Conservation (phyloP, 176 grass and related monocot species). For the Oropetium thomaeum region DNA sequence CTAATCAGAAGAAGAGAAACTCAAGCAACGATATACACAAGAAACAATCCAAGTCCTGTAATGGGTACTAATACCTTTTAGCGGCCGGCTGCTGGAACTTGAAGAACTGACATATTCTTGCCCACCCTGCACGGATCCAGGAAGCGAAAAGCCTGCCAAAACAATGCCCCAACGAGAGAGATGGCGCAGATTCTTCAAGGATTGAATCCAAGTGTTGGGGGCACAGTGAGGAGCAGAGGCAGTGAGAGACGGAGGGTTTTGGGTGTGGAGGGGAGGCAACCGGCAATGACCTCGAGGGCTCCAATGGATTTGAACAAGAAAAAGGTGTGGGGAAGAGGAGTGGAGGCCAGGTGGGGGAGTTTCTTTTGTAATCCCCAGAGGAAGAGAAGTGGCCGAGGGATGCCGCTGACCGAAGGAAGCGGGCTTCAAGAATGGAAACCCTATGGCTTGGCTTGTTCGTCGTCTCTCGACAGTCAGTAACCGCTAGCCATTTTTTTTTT, state of each 20-base stretch:
- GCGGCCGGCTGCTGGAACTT: background rate
- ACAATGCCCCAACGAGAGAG: conserved; percentile 20
- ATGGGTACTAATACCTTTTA: conserved; percentile 3
- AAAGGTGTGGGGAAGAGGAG: conserved; percentile 11
- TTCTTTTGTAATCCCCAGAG: conserved; percentile 55
- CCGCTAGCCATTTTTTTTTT: conserved; percentile 2
- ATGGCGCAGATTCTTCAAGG: conserved; percentile 32
- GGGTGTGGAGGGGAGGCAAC: conserved; percentile 31
- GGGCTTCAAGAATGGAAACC: conserved; percentile 10
- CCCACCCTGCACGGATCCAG: conserved; percentile 15
- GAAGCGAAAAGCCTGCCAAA: conserved; percentile 34
- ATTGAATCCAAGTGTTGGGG: conserved; percentile 14
- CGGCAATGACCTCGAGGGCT: conserved; percentile 52
- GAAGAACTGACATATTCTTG: conserved; percentile 18
- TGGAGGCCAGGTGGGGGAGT: conserved; percentile 25
- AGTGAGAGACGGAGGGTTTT: conserved; percentile 37
- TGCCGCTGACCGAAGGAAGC: conserved; percentile 45
- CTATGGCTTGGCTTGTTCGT: conserved; percentile 24
- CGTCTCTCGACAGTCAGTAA: background rate
- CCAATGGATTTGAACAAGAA: conserved; percentile 56
- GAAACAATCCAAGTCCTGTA: background rate
- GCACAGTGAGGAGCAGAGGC: conserved; percentile 6
- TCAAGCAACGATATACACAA: background rate
- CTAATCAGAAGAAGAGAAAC: background rate
- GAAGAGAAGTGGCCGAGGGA: no score